A percentile compares a stretch with the other conserved stretches of the same genome.
These are phyloP conservation scores for Osmanthus fragrans DNA, from an alignment of 257 asterid genomes.

Conservation along the genomic window DNA sequence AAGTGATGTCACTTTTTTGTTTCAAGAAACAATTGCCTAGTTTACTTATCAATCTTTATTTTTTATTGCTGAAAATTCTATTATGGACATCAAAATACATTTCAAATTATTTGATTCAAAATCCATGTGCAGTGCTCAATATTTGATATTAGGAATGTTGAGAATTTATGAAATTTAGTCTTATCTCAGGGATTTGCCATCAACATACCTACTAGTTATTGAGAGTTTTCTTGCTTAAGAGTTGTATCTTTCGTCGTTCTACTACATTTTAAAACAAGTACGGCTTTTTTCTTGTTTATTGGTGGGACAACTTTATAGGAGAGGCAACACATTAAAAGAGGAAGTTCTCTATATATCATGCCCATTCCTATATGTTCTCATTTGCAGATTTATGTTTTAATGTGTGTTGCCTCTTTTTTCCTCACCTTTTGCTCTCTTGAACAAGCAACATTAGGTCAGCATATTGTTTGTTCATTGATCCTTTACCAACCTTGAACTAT, in stretches of 20 bases:
- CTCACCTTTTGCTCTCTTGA: neutral
- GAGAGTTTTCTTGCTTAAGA: neutral
- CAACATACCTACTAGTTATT: neutral
- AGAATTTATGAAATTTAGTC: neutral
- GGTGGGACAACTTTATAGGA: too few relatives aligned
- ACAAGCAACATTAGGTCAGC: neutral
- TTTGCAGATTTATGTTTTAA: neutral
- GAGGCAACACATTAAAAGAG: too few relatives aligned
- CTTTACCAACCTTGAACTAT: neutral
- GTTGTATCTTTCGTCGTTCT: neutral
- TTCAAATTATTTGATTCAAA: too few relatives aligned
- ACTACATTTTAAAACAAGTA: neutral
- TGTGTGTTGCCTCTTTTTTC: neutral
- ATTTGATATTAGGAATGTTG: too few relatives aligned
- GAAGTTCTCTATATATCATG: neutral
- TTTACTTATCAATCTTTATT: neutral
- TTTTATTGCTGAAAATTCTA: too few relatives aligned
- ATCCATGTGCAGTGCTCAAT: neutral
- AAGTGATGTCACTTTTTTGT: neutral
- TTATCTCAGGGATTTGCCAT: neutral
- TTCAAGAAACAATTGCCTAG: neutral
- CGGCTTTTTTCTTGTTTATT: too few relatives aligned
- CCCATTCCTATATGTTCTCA: neutral
- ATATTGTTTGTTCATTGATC: too few relatives aligned
- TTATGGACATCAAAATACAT: too few relatives aligned